Base-by-base conservation (phyloP, 2,329 filamentous ascomycete genomes). In the Fusarium keratoplasticum region DNA sequence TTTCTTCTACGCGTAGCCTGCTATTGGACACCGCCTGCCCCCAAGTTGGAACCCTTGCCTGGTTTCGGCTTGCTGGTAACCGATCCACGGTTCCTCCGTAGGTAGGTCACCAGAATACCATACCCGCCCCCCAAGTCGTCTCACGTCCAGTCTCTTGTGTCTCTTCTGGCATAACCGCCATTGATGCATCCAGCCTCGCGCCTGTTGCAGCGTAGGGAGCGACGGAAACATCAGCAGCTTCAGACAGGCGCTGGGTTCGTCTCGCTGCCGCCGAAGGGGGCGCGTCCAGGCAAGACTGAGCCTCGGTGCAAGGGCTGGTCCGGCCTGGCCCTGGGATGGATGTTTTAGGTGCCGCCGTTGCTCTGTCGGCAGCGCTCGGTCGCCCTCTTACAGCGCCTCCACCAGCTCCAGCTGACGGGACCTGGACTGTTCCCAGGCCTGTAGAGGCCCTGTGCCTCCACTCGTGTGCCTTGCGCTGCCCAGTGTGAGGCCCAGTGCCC, bases 331-430 rank as follows among this genome's bases (percentile, higher is more conserved):
- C 47, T 52, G 44, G 44, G 44, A 50, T 52, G 47, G 58, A 61
- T 62, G 69, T 71, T 74, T 71, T 74, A 71, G 70, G 61, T 77
- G 65, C 72, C 66, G 72, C 75, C 70, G 72, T 77, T 72, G 74
- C 74, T 76, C 63, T 73, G 73, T 67, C 70, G 74, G 69, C 66
- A 59, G 36, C 71, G 64, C 67, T 67, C 60, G 61, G 72, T 72
- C 69, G 61, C 72, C 59, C 60, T 63, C 62, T 62, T 61, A 36
- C 60, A 52, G 68, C 64, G 68, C 64, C 69, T 70, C 72, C 72
- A 61, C 71, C 31, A 40, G 65, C 69, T 73, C 71, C 31, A 40
- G 65, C 69, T 73, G 67, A 73, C 70, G 14, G 35, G 35, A 36
- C 35, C 33, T 35, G 33, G 14, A 16, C 33, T 29, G 27, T 6